Percentiles rank a stretch among this genome's conserved stretches.
phyloP scores from a whole-genome alignment of 495 filamentous ascomycete genomes.

The Lasiosphaeriaceae sp. region DNA sequence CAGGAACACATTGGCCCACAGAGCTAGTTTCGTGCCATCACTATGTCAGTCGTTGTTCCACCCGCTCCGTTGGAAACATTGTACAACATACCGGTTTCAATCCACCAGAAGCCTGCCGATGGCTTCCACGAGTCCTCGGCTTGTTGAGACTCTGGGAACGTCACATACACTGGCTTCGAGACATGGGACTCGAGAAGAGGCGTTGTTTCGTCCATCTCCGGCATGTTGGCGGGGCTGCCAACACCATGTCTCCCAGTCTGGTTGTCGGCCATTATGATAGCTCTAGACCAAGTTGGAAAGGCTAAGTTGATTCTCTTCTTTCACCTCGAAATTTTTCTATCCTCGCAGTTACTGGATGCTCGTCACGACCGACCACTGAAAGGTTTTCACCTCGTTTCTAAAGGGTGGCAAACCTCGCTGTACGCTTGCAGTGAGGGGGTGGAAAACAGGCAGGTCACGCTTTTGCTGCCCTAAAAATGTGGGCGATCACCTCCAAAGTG shows the following conservation, averaged over 20 bases:
- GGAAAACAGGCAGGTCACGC: neutral
- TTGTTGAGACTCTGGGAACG: constrained; percentile 11
- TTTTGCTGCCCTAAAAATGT: neutral
- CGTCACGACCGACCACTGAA: too few species aligned
- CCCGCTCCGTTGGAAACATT: neutral
- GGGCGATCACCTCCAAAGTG: neutral
- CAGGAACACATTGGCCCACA: constrained; percentile 64
- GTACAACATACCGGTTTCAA: constrained; percentile 29
- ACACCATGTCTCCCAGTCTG: neutral
- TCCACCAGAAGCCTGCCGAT: constrained; percentile 34
- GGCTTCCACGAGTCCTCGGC: constrained; percentile 24
- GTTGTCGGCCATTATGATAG: neutral
- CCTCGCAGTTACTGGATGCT: neutral
- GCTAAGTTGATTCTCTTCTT: neutral
- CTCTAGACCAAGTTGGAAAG: neutral
- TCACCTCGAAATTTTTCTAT: neutral
- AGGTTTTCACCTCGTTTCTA: too few species aligned
- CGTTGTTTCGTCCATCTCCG: constrained; percentile 15
- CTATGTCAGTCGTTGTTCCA: constrained; percentile 10
- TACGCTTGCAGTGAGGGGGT: neutral
- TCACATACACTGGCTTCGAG: constrained; percentile 19
- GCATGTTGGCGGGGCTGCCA: neutral
- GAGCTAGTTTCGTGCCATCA: constrained; percentile 37
- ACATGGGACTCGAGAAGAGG: constrained; percentile 19
- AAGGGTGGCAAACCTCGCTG: too few species aligned